A percentile compares a stretch with the other conserved stretches of the same genome.
These are phyloP conservation scores for Citrullus amarus DNA, from an alignment of 306 rosid genomes.

Conservation along the genomic window DNA sequence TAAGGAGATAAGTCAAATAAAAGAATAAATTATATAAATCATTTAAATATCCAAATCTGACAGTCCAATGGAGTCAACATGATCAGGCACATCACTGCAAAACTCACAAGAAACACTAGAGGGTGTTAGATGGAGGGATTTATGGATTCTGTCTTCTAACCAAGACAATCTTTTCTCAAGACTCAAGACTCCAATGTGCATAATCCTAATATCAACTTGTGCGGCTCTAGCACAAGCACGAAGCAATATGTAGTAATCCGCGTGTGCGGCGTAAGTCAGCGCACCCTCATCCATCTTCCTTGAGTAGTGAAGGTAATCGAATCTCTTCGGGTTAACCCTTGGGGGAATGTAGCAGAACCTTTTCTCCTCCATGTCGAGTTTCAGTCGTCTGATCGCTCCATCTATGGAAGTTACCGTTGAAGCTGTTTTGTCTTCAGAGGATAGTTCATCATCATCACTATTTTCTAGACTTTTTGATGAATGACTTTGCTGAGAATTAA, in stretches of 20 bases:
- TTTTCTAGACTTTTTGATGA: slow-evolving; percentile 15
- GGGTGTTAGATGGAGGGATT: slow-evolving; percentile 35
- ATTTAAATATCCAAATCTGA: slow-evolving; percentile 1
- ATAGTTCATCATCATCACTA: slow-evolving; percentile 11
- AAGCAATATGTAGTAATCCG: slow-evolving; percentile 82
- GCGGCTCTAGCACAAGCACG: slow-evolving; percentile 66
- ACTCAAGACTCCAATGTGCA: slow-evolving; percentile 64
- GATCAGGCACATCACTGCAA: slow-evolving; percentile 29
- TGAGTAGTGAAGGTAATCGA: slow-evolving; percentile 54
- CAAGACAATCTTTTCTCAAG: slow-evolving; percentile 69
- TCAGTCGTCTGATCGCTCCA: slow-evolving; percentile 43
- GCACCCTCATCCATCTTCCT: slow-evolving; percentile 64
- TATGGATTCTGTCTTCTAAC: slow-evolving; percentile 44
- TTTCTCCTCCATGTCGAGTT: slow-evolving; percentile 76
- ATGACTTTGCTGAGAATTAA: slow-evolving; percentile 9
- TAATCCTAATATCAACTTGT: slow-evolving; percentile 48
- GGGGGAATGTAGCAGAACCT: slow-evolving; percentile 65
- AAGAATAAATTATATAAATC: background rate
- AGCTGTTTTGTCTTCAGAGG: slow-evolving; percentile 10
- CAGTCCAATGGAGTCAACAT: slow-evolving; percentile 14
- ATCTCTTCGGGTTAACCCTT: slow-evolving; percentile 25
- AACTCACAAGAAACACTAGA: slow-evolving; percentile 45
- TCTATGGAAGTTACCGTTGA: slow-evolving; percentile 19
- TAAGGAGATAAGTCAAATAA: no score
- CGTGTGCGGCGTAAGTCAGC: slow-evolving; percentile 54